phyloP scores from a whole-genome alignment of 305 asterid genomes.

The Fraxinus nigra region DNA sequence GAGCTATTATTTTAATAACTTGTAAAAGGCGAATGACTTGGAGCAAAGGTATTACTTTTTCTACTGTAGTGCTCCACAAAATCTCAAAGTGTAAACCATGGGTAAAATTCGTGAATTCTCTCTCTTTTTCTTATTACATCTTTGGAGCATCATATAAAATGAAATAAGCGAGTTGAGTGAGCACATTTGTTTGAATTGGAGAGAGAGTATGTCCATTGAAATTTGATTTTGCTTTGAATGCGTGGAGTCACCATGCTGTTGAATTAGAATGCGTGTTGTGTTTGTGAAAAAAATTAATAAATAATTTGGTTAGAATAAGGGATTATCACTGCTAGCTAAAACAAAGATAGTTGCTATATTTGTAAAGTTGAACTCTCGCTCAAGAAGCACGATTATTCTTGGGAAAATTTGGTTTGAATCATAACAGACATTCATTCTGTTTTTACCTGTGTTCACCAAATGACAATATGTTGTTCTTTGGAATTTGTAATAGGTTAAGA shows the following conservation, averaged over 20 bases:
- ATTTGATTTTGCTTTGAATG: neutral
- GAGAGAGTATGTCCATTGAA: neutral
- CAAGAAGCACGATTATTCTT: neutral
- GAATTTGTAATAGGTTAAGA: constrained; percentile 62
- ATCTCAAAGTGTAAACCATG: neutral
- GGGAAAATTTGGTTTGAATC: constrained; percentile 6
- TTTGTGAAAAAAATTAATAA: neutral
- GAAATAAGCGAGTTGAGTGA: neutral
- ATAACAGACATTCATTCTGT: neutral
- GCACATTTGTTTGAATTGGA: neutral
- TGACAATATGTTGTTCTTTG: constrained; percentile 24
- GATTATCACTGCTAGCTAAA: neutral
- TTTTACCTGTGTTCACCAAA: constrained; percentile 8
- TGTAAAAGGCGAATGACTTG: neutral
- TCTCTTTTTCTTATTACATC: neutral
- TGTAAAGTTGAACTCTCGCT: neutral
- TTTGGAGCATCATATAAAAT: neutral
- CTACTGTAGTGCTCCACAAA: neutral
- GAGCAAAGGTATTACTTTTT: constrained; percentile 1
- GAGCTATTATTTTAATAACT: neutral
- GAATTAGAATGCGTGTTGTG: neutral
- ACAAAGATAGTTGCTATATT: neutral
- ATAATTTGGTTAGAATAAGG: neutral
- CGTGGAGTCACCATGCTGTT: neutral
- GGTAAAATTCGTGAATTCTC: neutral